phyloP scores from a whole-genome alignment of 1,284 basidiomycete species.

The Phenoliferia sp. region DNA sequence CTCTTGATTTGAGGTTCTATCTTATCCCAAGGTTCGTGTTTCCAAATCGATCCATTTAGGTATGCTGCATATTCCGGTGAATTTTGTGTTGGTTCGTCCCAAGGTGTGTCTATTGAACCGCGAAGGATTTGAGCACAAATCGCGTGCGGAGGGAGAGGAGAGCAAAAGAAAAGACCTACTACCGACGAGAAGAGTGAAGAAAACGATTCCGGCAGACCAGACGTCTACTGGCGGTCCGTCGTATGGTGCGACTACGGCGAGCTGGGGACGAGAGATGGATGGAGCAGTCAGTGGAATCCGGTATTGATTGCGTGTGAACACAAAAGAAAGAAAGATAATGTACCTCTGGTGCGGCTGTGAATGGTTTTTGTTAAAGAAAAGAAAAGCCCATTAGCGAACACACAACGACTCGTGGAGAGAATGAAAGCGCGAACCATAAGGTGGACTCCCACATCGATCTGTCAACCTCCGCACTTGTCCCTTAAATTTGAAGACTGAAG shows the following conservation, averaged over 20 bases:
- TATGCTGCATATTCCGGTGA: constrained; percentile 78
- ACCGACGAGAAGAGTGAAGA: constrained; percentile 85
- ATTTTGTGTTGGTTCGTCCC: constrained; percentile 83
- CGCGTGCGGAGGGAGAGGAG: not conserved
- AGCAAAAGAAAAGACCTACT: constrained; percentile 58
- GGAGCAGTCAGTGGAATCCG: too few relatives aligned
- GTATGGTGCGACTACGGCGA: constrained; percentile 53
- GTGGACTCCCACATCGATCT: constrained; percentile 86
- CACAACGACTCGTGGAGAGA: constrained; percentile 54
- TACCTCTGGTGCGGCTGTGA: constrained; percentile 33
- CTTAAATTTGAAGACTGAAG: constrained; percentile 85
- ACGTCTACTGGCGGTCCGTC: constrained; percentile 88
- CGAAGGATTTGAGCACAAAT: not conserved
- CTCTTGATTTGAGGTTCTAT: not conserved
- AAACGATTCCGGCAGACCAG: constrained; percentile 94
- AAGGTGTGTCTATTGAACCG: constrained; percentile 80
- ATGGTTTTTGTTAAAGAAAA: too few relatives aligned
- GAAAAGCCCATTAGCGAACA: too few relatives aligned
- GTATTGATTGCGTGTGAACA: too few relatives aligned
- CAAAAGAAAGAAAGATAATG: too few relatives aligned
- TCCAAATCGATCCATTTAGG: constrained; percentile 60
- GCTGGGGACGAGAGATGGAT: too few relatives aligned
- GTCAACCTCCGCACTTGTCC: constrained; percentile 71
- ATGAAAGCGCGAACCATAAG: constrained; percentile 58
- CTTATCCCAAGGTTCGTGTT: constrained; percentile 2